Base-by-base conservation (phyloP, 495 filamentous ascomycete species). In the Podospora sp. region DNA sequence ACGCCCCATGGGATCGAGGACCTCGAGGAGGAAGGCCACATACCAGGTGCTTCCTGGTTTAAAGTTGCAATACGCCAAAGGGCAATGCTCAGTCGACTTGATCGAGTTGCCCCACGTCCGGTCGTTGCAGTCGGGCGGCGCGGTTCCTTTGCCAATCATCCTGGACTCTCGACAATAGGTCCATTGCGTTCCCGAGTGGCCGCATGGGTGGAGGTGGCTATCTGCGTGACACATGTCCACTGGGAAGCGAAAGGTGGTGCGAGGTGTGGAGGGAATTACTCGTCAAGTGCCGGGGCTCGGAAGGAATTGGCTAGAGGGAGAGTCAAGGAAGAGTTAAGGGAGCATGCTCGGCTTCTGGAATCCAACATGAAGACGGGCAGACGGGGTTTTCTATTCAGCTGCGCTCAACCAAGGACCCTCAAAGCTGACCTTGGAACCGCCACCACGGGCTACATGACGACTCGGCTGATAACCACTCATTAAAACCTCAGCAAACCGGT, bases 21-120 rank as follows among this genome's bases (percentile, higher is more conserved):
- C 35, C 25, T 0, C 11, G 36, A 25, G 26, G 20, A 50, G 25
- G 22, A 18, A 51, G 29, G 29, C 0, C 24, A 62, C 60, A 27
- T 63, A 65, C 63, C 63, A 65, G 24, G 33, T 50, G 16, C 21
- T 65, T n/a, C 63, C 63, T n/a, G 63, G 22, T 27, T 46, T 36
- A 33, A 57, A 65, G 22, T 7, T 27, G 22, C 63, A 65, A 22
- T 58, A 57, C 33, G 49, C 63, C 21, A 65, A 24, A 2, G 51
- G 51, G 18, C 63, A 65, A 5, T 35, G 21, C 0, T 36, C 51
- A 12, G 27, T 24, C 18, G 63, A 36, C 27, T 36, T 25, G 21
- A 35, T 26, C 16, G 40, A 25, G 21, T 57, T 58, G 6, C 51
- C 50, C 29, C 51, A 65, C 0, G 51, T 57, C 22, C 33, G 55